Base-by-base conservation (phyloP, 164 flowering plant genomes). In the Paratinospora sagittata region DNA sequence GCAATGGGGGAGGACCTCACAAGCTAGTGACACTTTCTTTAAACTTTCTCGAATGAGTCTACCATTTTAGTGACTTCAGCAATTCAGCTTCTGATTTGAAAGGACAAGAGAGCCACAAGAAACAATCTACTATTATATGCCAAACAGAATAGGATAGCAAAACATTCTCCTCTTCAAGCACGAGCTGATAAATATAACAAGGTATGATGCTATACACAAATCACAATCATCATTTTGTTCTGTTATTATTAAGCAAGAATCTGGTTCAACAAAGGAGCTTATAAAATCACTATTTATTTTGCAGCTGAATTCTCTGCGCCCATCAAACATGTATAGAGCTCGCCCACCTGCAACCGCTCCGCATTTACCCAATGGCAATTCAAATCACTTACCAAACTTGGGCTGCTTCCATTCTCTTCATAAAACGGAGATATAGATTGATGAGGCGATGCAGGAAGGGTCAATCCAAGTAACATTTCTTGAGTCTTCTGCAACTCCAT, bases 401-500 rank as follows among this genome's bases (percentile, higher is more conserved):
- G 67, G 24, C 73, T 64, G 27, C 77, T 65, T 23, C 80, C 68
- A 19, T 73, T 80, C 5, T 74, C 81, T 12, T 76, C 72, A 37
- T 73, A 55, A 39, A 75, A 76, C 6, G 58, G n/a, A 7, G 79
- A 72, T 19, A 74, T 16, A 24, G 74, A 64, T 27, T 73, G 27
- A 7, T 63, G 27, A 70, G 75, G 73, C 13, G 66, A 55, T 30
- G 62, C 64, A 26, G 70, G 64, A 2, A 73, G 26, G 33, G 63
- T 69, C 0, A 75, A 26, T n/a, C 68, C 34, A 24, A 67, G 19
- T 36, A 81, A 27, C 81, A 74, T 69, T 21, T 74, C 76, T 2
- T 77, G 76, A 17, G 83, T 76, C 78, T 63, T 74, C 58, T 78
- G 76, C 33, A 86, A 71, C 68, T 86, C 86, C 24, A 57, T 47